These are phyloP conservation scores for Sporobolomyces roseus DNA, from an alignment of 768 basidiomycete species.

Conservation along the genomic window DNA sequence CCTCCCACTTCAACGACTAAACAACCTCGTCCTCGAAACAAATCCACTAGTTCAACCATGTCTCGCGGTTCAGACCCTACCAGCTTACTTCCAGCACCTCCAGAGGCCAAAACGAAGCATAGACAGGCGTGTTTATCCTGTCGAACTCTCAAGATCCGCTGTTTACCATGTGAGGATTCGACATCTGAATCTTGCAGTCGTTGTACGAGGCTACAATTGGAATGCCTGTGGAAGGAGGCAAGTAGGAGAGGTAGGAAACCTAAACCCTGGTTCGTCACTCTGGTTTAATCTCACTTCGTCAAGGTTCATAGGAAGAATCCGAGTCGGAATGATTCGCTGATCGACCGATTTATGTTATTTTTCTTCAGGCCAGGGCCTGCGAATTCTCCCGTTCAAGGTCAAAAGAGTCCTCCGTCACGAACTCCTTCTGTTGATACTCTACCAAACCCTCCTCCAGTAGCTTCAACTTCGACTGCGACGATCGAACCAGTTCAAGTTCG, in stretches of 20 bases:
- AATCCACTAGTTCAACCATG: neutral
- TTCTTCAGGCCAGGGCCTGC: too few species aligned
- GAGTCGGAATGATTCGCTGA: conserved; percentile 3
- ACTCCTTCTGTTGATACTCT: neutral
- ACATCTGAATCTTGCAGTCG: neutral
- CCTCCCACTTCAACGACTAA: neutral
- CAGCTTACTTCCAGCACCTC: neutral
- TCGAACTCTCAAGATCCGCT: conserved; percentile 3
- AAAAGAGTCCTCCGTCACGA: neutral
- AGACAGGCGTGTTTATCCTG: conserved; percentile 2
- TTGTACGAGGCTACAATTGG: neutral
- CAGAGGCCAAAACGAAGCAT: conserved; percentile 11
- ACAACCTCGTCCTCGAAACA: neutral
- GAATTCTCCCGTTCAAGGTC: too few species aligned
- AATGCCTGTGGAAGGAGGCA: conserved; percentile 11
- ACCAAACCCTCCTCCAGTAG: neutral
- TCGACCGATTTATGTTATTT: too few species aligned
- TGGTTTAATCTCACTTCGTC: neutral
- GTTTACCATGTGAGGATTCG: neutral
- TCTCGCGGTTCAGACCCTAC: neutral
- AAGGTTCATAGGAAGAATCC: neutral
- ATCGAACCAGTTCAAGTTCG: neutral
- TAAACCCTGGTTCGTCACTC: too few species aligned
- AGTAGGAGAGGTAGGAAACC: conserved; percentile 7
- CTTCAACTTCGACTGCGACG: neutral